These are phyloP conservation scores for Neofusicoccum kwambonambiense DNA, from an alignment of 2,329 filamentous ascomycete genomes.

Conservation along the genomic window DNA sequence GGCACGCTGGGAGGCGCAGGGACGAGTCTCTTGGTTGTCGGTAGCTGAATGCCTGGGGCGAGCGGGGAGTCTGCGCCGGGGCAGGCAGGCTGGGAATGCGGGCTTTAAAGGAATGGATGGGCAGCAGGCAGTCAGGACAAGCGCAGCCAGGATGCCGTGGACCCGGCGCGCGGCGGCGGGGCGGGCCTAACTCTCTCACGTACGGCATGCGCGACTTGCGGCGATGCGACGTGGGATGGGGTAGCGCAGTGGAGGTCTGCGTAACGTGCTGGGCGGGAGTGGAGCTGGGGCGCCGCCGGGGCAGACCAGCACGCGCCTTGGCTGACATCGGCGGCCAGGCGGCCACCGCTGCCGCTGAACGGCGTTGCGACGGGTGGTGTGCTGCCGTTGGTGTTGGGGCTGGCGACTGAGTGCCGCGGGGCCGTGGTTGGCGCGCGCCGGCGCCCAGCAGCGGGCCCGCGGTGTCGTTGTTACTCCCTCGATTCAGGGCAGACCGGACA, in stretches of 20 bases:
- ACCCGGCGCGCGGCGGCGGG: background rate
- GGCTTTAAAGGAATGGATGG: background rate
- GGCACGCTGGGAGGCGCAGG: background rate
- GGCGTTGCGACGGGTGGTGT: background rate
- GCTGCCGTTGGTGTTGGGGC: background rate
- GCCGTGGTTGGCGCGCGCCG: background rate
- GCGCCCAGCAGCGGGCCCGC: background rate
- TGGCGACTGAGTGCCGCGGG: background rate
- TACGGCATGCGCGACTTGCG: background rate
- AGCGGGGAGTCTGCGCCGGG: background rate
- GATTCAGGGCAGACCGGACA: too few relatives aligned
- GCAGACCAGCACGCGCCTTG: background rate
- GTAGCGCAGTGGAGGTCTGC: conserved; percentile 3
- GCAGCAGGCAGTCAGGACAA: background rate
- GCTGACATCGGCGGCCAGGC: background rate
- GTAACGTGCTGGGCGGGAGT: background rate
- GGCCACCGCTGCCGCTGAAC: background rate
- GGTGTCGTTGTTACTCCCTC: background rate
- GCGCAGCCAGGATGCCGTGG: background rate
- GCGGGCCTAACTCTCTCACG: background rate
- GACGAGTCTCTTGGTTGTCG: background rate
- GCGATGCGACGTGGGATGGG: conserved; percentile 8
- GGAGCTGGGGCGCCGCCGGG: conserved; percentile 5
- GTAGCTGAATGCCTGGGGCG: background rate
- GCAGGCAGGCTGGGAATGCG: background rate